Evolutionary conservation across 2,329 filamentous ascomycete genomes (phyloP), one percentile per base, ranked within the genome.

Genomic region (Colletotrichum navitas): DNA sequence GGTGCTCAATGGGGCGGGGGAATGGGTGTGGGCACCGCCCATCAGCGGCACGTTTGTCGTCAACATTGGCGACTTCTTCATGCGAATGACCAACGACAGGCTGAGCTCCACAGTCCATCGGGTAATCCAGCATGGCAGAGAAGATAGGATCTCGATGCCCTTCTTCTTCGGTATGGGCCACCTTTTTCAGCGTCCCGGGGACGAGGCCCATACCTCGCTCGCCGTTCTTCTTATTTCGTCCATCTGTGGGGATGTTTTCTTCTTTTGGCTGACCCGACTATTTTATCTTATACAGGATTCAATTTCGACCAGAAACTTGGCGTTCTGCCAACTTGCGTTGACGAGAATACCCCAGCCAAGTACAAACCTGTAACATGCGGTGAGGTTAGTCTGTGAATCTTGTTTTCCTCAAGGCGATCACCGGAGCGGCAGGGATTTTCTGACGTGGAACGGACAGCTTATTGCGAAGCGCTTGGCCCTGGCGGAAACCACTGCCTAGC

Each of bases 291-390:
- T 11, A 26, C 24, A 72, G 69, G 69, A 0, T 83, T 88, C 70
- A 87, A 88, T 74, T 85, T 86, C 58, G 85, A 89, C 69, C 83
- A 84, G 41, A 82, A 84, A n/a, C 84, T 84, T 67, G 81, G 82
- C 21, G 85, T 88, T 14, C 80, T 87, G 16, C 83, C 84, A 0
- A 85, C 82, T 8, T 88, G 86, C 73, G 78, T 83, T 34, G 82
- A 83, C n/a, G 80, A 83, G 54, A 77, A 78, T 0, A 83, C 86
- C 58, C 85, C 85, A 3, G 78, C 84, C 1, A 84, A 84, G 73
- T 88, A 87, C 68, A 82, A 84, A 58, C 85, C 85, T 10, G 86
- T 87, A 34, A 86, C 83, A 6, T 86, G 85, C 74, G 85, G 85
- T 29, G 82, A 87, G 75, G 62, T 76, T 24, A 66, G 65, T 60